Base-by-base conservation (phyloP, 768 basidiomycete genomes). In the Leccinum longicurvipes region DNA sequence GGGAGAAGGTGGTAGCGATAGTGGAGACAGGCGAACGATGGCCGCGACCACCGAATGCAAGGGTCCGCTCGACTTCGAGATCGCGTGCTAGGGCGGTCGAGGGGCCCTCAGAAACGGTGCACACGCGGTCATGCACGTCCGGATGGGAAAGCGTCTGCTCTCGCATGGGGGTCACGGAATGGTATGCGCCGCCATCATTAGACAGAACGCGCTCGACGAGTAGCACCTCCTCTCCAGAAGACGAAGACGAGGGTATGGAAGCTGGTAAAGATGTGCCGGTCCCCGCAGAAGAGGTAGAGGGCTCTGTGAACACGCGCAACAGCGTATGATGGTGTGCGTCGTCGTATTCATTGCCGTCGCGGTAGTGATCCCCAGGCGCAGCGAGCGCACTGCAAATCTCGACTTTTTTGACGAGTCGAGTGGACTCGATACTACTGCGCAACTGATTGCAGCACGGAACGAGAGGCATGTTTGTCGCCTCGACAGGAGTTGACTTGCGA, bases 301-400 rank as follows among this genome's bases (percentile, higher is more conserved):
- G 41, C 1, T 1, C 41, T 24, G 62, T 3, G 8, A 7, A 42
- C 6, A 55, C 50, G 4, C 55, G 57, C 10, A 65, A n/a, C 1
- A 65, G 25, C 1, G 60, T 53, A 7, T 65, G 55, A 9, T 29
- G 39, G 7, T 64, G 55, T 1, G 24, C 3, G 12, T 28, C 28
- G 5, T 36, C 47, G 1, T 49, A 17, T 3, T 27, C 23, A 0
- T 47, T 19, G 10, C 28, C 51, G 10, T 19, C 1, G 1, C 15
- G 17, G 46, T 32, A 53, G 6, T 34, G 32, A 3, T 64, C 60
- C 1, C 48, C 8, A 0, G 57, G 55, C 1, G 31, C 6, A 15
- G 47, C n/a, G 0, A 31, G 23, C 0, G 55, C 57, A 0, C 55
- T 62, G 14, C 57, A 65, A 5, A 63, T 28, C 10, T 61, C 60